A percentile compares a stretch with the other conserved stretches of the same genome.
Evolutionary conservation across 305 asterid species (phyloP).

Genomic region (Fraxinus greggii): DNA sequence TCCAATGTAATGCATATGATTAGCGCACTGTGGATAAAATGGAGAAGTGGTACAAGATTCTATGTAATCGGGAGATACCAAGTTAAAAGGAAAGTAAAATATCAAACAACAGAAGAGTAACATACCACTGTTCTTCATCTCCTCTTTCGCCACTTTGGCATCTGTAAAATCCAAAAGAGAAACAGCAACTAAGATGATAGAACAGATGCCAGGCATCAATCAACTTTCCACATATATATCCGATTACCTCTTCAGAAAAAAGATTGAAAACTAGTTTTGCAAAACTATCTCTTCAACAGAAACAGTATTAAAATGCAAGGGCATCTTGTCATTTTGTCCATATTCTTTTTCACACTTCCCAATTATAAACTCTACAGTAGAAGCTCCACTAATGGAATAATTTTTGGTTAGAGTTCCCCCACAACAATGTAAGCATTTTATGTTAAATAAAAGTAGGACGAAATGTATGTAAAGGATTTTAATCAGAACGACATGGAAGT

Average conservation of each 20-base stretch:
- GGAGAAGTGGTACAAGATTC: background rate
- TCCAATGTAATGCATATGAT: background rate
- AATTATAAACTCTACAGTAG: background rate
- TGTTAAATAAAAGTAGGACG: background rate
- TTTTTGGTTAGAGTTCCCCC: background rate
- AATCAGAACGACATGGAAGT: background rate
- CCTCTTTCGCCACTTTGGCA: slow-evolving; percentile 83
- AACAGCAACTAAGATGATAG: slow-evolving; percentile 22
- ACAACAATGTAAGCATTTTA: background rate
- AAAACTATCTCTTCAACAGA: background rate
- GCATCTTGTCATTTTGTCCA: background rate
- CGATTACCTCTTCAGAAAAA: background rate
- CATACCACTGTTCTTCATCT: slow-evolving; percentile 60
- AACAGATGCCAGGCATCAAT: background rate
- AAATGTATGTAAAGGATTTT: background rate
- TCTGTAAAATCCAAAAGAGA: slow-evolving; percentile 45
- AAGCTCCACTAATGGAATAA: background rate
- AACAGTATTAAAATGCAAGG: background rate
- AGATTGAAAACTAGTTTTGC: background rate
- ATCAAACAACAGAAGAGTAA: slow-evolving; percentile 7
- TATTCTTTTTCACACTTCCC: background rate
- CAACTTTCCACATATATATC: background rate
- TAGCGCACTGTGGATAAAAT: background rate
- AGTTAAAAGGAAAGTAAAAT: background rate
- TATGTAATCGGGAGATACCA: background rate